Evolutionary conservation across 164 flowering plant species (phyloP), one percentile per base, ranked within the genome.

Genomic region (Euptelea pleiosperma): DNA sequence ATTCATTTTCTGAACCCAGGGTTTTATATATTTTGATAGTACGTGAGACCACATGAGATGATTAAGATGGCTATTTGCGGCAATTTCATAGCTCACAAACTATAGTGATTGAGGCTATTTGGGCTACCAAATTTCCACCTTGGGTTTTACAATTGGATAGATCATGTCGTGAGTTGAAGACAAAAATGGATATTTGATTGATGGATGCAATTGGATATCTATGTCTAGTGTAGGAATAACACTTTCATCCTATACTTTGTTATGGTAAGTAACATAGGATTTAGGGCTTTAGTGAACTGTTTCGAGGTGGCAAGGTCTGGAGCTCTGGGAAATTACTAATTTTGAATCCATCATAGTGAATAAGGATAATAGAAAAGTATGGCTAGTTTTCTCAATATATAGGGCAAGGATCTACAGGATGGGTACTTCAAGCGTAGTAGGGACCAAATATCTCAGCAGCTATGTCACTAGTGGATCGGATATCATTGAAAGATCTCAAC

Each of bases 61-160:
- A 47, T 2, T 47, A 47, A 47, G 33, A 26, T 26, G 51, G 24
- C 29, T 11, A 47, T 10, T 4, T 25, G 11, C 7, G 19, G 25
- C 5, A 25, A 4, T 1, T 8, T 48, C 3, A 16, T 29, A 24
- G 51, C 52, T 48, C 33, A 24, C 34, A n/a, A 48, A 10, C 9
- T 26, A 3, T 48, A 3, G 6, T 48, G 14, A 48, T 12, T 15
- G 52, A 28, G 14, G 34, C 31, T n/a, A n/a, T n/a, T 25, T 48
- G 28, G 34, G 33, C 24, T 48, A 15, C 34, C 14, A 15, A 48
- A 48, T 48, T 25, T 48, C 9, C 31, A 24, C 14, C 19, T 14
- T 28, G 34, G 52, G 52, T 48, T 48, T 24, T 48, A 6, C 3
- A 48, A 33, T 14, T 48, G 31, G 34, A 29, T 47, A 25, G 51